Conservation (phyloP, 2,329 filamentous ascomycete genomes). For the Cladosporium colombiae region DNA sequence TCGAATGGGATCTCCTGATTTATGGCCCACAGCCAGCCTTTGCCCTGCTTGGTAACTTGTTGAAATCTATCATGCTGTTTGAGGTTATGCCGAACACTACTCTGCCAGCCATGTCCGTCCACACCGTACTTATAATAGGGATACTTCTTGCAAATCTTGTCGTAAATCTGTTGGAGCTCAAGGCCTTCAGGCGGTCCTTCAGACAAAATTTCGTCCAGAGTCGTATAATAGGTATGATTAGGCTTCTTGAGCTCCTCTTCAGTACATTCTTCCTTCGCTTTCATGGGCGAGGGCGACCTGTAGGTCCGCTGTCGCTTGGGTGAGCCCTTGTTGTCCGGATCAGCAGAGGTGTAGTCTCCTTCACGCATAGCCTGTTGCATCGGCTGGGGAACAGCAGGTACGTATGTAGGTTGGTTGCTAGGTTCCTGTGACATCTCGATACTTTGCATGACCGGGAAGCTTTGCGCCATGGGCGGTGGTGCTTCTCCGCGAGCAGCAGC, state of each 20-base stretch:
- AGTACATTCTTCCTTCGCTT: slow-evolving; percentile 65
- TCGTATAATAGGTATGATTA: slow-evolving; percentile 62
- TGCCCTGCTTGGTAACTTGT: slow-evolving; percentile 61
- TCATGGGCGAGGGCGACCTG: slow-evolving; percentile 62
- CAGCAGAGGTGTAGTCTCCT: slow-evolving; percentile 12
- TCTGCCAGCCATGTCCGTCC: slow-evolving; percentile 65
- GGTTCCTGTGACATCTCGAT: slow-evolving; percentile 27
- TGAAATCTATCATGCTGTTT: slow-evolving; percentile 60
- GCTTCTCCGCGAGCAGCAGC: slow-evolving; percentile 27
- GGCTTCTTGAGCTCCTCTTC: slow-evolving; percentile 74
- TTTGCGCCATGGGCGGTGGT: slow-evolving; percentile 35
- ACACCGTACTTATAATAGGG: slow-evolving; percentile 64
- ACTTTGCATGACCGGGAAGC: slow-evolving; percentile 28
- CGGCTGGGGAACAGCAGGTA: slow-evolving; percentile 9
- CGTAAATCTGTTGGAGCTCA: slow-evolving; percentile 67
- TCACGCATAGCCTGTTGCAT: slow-evolving; percentile 12
- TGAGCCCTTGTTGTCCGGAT: slow-evolving; percentile 11
- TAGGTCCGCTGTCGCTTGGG: slow-evolving; percentile 52
- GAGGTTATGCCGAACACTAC: slow-evolving; percentile 66
- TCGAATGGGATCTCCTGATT: slow-evolving; percentile 61
- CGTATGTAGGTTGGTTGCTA: slow-evolving; percentile 4
- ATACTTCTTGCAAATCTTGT: slow-evolving; percentile 63
- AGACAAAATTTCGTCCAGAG: slow-evolving; percentile 64
- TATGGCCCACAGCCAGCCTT: slow-evolving; percentile 65
- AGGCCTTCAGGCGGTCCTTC: slow-evolving; percentile 58